These are phyloP conservation scores for Chytriomyces sp. DNA, from an alignment of 192 early-diverging fungal species.

Conservation along the genomic window DNA sequence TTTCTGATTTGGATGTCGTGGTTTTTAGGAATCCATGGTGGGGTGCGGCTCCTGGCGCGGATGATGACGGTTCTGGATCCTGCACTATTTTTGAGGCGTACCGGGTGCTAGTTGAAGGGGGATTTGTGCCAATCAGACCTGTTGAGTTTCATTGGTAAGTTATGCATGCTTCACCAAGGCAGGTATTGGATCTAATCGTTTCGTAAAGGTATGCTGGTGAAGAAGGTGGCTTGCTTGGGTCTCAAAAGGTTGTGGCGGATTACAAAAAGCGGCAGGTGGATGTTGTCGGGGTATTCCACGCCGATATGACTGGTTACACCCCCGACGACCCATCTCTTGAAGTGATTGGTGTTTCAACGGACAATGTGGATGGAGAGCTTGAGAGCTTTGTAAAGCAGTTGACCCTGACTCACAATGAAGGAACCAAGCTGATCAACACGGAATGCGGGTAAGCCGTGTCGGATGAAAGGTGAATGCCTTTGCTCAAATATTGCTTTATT, in stretches of 20 bases:
- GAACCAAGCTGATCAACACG: slow-evolving; percentile 70
- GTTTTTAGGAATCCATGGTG: slow-evolving; percentile 79
- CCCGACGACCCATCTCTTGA: slow-evolving; percentile 50
- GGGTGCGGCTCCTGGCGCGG: slow-evolving; percentile 81
- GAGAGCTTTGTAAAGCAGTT: slow-evolving; percentile 57
- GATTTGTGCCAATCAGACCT: slow-evolving; percentile 71
- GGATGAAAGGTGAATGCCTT: background rate
- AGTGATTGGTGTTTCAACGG: slow-evolving; percentile 78
- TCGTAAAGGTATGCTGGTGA: slow-evolving; percentile 45
- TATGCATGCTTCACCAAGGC: background rate
- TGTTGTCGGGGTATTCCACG: slow-evolving; percentile 82
- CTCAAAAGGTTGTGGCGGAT: slow-evolving; percentile 76
- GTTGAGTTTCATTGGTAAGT: slow-evolving; percentile 91
- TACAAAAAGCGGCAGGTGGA: slow-evolving; percentile 65
- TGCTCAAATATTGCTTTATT: background rate
- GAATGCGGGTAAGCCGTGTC: slow-evolving; percentile 80
- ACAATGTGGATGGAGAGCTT: slow-evolving; percentile 73
- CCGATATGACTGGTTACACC: slow-evolving; percentile 94
- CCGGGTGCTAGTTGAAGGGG: slow-evolving; percentile 69
- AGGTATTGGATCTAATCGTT: background rate
- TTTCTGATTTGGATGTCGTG: slow-evolving; percentile 51
- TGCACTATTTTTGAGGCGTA: slow-evolving; percentile 90
- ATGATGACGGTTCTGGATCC: slow-evolving; percentile 92
- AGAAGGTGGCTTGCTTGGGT: slow-evolving; percentile 79
- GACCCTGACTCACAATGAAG: slow-evolving; percentile 64